Evolutionary conservation across 2,329 filamentous ascomycete species (phyloP).

Genomic region (Escovopsis sp.): DNA sequence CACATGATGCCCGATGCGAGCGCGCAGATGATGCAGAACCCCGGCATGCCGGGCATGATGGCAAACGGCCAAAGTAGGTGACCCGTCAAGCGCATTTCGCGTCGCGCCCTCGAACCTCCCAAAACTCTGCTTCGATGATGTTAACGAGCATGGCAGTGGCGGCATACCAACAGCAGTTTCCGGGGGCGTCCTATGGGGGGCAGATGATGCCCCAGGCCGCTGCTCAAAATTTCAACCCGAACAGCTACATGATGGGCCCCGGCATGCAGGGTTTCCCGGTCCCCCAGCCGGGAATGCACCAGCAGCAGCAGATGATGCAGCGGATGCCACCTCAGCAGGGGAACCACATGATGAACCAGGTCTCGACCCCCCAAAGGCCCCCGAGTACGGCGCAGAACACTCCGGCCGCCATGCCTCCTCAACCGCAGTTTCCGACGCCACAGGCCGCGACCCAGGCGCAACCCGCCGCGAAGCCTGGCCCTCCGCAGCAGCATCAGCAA

Average conservation of each 20-base stretch:
- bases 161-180: constrained; percentile 45
- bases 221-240: constrained; percentile 36
- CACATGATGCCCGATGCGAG: constrained; percentile 41
- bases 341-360: constrained; percentile 9
- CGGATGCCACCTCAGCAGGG: constrained; percentile 22
- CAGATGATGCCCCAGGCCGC: constrained; percentile 34
- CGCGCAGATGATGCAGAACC: constrained; percentile 49
- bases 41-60: constrained; percentile 44
- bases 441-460: constrained; percentile 23
- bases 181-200: constrained; percentile 41
- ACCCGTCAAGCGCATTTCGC: not conserved
- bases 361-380: constrained; percentile 12
- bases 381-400: constrained; percentile 12
- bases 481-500: not conserved
- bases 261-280: constrained; percentile 42
- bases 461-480: constrained; percentile 14
- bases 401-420: constrained; percentile 14
- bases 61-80: constrained; percentile 46
- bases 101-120: not conserved
- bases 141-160: constrained; percentile 27
- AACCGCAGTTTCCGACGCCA: constrained; percentile 20
- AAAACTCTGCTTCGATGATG: not conserved
- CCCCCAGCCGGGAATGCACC: constrained; percentile 35
- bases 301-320: constrained; percentile 30
- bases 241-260: constrained; percentile 35